Evolutionary conservation across 2,329 filamentous ascomycete genomes (phyloP).

Genomic region (Ophiostoma triangulosporum): DNA sequence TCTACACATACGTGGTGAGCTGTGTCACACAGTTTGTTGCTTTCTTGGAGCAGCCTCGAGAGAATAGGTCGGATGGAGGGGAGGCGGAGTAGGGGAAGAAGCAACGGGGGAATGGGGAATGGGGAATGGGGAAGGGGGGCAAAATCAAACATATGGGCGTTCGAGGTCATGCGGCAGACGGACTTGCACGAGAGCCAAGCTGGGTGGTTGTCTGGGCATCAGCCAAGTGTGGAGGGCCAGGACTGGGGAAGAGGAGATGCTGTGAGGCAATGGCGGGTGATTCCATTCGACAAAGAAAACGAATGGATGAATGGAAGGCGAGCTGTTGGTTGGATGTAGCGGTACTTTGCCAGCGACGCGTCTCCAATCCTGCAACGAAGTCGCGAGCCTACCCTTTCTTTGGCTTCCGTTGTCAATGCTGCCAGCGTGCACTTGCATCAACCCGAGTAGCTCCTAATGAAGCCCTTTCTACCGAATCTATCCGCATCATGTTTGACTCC

Average conservation of each 20-base stretch:
- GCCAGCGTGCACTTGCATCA: not conserved
- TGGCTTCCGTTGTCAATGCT: not conserved
- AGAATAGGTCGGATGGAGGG: not conserved
- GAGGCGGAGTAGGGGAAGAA: slow-evolving; percentile 12
- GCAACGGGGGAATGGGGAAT: slow-evolving; percentile 1
- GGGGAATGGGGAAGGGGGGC: not conserved
- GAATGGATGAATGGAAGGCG: slow-evolving; percentile 10
- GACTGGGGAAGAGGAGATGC: not conserved
- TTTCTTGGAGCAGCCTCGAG: too few relatives aligned
- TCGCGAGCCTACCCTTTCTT: not conserved
- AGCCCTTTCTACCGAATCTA: not conserved
- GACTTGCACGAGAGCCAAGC: not conserved
- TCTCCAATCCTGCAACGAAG: not conserved
- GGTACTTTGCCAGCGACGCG: slow-evolving; percentile 3
- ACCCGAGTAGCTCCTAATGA: not conserved
- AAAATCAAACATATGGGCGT: not conserved
- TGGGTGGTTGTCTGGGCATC: not conserved
- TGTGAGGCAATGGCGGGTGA: slow-evolving; percentile 2
- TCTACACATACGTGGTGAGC: too few relatives aligned
- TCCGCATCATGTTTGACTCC: not conserved
- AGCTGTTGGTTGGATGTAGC: slow-evolving; percentile 2
- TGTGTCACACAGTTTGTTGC: too few relatives aligned
- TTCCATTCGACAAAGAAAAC: not conserved
- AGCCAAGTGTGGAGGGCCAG: not conserved
- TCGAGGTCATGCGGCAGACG: not conserved